A percentile compares a stretch with the other conserved stretches of the same genome.
Conservation (phyloP, 129 eudicot genomes). For the Escallonia herrerae region DNA sequence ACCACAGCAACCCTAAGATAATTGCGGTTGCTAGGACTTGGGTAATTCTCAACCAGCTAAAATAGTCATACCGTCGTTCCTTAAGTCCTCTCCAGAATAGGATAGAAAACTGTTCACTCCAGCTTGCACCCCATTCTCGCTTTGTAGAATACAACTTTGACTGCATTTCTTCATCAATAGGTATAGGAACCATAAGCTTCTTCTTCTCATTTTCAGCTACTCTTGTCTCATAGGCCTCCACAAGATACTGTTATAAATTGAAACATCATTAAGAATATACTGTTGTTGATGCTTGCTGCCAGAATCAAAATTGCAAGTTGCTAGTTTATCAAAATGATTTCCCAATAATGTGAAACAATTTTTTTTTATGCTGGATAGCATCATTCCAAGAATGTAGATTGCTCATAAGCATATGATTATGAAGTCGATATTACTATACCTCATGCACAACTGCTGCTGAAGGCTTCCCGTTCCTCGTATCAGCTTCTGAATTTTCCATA, state of each 20-base stretch:
- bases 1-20: slow-evolving; percentile 86
- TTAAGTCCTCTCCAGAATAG: slow-evolving; percentile 79
- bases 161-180: slow-evolving; percentile 62
- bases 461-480: slow-evolving; percentile 62
- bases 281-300: background rate
- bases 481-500: slow-evolving; percentile 45
- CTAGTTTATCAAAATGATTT: too few relatives aligned
- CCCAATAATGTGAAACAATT: background rate
- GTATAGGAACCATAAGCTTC: slow-evolving; percentile 44
- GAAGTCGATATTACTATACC: slow-evolving; percentile 24
- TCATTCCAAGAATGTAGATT: too few relatives aligned
- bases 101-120: slow-evolving; percentile 74
- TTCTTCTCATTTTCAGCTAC: slow-evolving; percentile 76
- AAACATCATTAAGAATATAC: background rate
- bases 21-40: slow-evolving; percentile 82
- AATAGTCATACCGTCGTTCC: slow-evolving; percentile 87
- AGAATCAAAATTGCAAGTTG: background rate
- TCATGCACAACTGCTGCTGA: slow-evolving; percentile 76
- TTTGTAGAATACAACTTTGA: slow-evolving; percentile 32
- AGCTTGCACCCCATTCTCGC: slow-evolving; percentile 98
- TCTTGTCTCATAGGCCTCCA: slow-evolving; percentile 85
- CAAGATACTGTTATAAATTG: slow-evolving; percentile 53
- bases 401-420: background rate
- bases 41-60: slow-evolving; percentile 90
- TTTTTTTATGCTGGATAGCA: too few relatives aligned